A percentile compares a stretch with the other conserved stretches of the same genome.
Conservation (phyloP, 2,329 filamentous ascomycete genomes). For the Arthrobotrys entomopaga region DNA sequence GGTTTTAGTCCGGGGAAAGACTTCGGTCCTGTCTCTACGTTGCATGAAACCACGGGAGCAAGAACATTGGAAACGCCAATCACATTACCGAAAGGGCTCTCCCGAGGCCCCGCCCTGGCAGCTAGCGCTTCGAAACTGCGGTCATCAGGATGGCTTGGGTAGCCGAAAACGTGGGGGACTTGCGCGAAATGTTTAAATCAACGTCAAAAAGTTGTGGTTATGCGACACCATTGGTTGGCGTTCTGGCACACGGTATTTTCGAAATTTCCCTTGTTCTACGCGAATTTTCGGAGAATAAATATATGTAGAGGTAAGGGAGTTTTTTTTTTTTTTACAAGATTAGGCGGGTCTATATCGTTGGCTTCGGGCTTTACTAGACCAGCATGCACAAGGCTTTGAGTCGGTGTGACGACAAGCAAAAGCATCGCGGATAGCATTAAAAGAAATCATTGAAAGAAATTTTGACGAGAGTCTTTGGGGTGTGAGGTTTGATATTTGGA, state of each 20-base stretch:
- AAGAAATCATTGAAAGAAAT: too few species aligned
- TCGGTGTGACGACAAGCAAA: too few species aligned
- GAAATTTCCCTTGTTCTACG: background rate
- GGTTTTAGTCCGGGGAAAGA: background rate
- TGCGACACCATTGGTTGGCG: conserved; percentile 7
- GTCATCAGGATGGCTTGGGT: background rate
- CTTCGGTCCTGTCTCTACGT: background rate
- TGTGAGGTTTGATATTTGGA: too few species aligned
- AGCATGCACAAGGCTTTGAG: too few species aligned
- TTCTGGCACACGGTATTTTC: background rate
- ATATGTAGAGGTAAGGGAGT: too few species aligned
- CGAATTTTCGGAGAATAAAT: too few species aligned
- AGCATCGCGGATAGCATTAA: too few species aligned
- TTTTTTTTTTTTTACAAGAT: too few species aligned
- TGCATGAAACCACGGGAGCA: background rate
- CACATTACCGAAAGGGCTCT: background rate
- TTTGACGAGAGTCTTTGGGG: too few species aligned
- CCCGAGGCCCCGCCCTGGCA: too few species aligned
- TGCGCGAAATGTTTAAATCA: conserved; percentile 11
- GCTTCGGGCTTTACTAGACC: too few species aligned
- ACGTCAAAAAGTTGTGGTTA: conserved; percentile 2
- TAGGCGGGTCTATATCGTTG: too few species aligned
- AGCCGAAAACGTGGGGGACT: conserved; percentile 8
- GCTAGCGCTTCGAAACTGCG: background rate
- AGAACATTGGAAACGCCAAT: background rate